Evolutionary conservation across 257 asterid species (phyloP).

Genomic region (Solanum sitiens): DNA sequence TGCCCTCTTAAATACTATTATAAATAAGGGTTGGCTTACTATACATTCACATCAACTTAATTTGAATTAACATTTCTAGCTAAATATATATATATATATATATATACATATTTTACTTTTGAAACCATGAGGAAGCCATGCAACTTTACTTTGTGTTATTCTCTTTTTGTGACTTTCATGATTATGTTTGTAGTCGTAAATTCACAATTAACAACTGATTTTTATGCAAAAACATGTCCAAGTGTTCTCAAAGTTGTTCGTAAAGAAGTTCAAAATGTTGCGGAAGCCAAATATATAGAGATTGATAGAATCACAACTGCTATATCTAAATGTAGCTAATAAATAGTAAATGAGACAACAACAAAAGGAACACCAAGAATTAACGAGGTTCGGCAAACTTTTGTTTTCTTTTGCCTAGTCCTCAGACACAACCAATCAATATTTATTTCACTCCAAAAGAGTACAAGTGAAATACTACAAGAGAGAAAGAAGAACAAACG

Average conservation of each 20-base stretch:
- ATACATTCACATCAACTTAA: neutral
- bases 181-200: neutral
- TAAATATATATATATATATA: neutral
- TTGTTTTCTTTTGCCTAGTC: too few relatives aligned
- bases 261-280: conserved; percentile 39
- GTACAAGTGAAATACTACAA: too few relatives aligned
- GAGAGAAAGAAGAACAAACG: too few relatives aligned
- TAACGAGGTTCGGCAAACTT: too few relatives aligned
- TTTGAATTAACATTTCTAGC: neutral
- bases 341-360: too few relatives aligned
- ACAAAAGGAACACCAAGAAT: too few relatives aligned
- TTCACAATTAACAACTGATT: neutral
- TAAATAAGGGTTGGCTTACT: neutral
- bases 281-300: too few relatives aligned
- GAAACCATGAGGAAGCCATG: neutral
- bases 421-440: too few relatives aligned
- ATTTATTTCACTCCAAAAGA: too few relatives aligned
- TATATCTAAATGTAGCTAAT: too few relatives aligned
- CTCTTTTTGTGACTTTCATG: neutral
- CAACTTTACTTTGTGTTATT: neutral
- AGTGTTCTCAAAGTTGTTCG: conserved; percentile 26
- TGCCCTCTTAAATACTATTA: neutral
- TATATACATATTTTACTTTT: neutral
- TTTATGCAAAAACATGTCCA: neutral
- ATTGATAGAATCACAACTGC: too few relatives aligned